Evolutionary conservation across 306 rosid genomes (phyloP), one percentile per base, ranked within the genome.

Genomic region (Acacia confusa): DNA sequence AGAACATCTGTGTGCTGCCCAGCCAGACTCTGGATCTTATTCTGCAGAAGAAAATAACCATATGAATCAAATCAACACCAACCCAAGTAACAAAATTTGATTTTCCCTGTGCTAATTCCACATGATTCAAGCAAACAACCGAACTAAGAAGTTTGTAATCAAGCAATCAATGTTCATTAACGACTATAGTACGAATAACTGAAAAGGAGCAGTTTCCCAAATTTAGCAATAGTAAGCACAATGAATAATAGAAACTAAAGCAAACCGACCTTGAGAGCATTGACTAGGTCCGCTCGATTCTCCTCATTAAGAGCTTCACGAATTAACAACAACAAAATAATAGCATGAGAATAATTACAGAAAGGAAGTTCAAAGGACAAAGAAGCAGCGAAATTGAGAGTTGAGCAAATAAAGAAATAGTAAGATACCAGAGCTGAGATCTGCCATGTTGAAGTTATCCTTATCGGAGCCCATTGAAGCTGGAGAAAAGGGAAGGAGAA

Each of bases 1-100:
- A 94, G 91, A 76, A 88, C 63, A 76, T 94, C 94, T 15, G 93
- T 83, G 85, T 92, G 97, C 81, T 92, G 92, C 44, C 98, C 97
- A 64, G 97, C 97, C 34, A 94, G 80, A 85, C 97, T 90, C 88
- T 92, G 97, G 48, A 91, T 92, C 90, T 89, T 92, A 86, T 83
- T 90, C 97, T 93, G 86, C 82, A 61, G 7, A 25, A 4, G 14
- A 47, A 70, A 60, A 20, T 17, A 28, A 70, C 7, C 22, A 64
- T 1, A 60, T 22, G 53, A 52, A 19, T 16, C 38, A 74, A 13
- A 15, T 12, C 34, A 77, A 67, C 47, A 7, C 40, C n/a, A 76
- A 66, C 53, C 53, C 77, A 17, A 36, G 24, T 65, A 1, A 17
- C 4, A 47, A 41, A 64, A 44, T 1, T 9, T 9, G 12, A 66